Evolutionary conservation across 768 basidiomycete genomes (phyloP).

Genomic region (Boletus sensibilis): DNA sequence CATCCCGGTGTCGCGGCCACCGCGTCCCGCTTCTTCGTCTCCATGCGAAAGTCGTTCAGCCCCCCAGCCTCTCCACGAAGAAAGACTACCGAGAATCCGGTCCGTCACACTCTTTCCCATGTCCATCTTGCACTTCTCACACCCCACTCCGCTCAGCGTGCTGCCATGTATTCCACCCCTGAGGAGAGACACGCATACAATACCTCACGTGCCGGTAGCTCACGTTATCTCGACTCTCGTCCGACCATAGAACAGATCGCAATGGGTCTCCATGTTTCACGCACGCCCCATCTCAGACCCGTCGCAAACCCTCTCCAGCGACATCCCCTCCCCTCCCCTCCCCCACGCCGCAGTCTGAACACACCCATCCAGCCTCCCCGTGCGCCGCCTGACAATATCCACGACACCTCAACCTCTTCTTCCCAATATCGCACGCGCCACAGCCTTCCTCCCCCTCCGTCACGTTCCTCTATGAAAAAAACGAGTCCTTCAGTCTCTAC

Average conservation of each 20-base stretch:
- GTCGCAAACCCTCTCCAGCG: conserved; percentile 21
- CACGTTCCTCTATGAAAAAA: conserved; percentile 67
- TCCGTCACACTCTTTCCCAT: conserved; percentile 12
- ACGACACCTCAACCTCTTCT: conserved; percentile 21
- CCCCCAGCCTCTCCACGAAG: conserved; percentile 21
- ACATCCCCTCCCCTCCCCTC: conserved; percentile 17
- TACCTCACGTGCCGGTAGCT: conserved; percentile 35
- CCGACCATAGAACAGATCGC: conserved; percentile 77
- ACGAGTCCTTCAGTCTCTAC: conserved; percentile 30
- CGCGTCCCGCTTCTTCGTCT: conserved; percentile 31
- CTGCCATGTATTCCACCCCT: conserved; percentile 43
- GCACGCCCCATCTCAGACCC: conserved; percentile 68
- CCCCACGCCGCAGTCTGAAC: conserved; percentile 19
- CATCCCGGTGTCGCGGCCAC: conserved; percentile 16
- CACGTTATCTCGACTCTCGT: conserved; percentile 44
- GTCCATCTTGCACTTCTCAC: conserved; percentile 6
- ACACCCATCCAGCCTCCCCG: conserved; percentile 28
- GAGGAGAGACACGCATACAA: conserved; percentile 36
- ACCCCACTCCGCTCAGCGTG: conserved; percentile 20
- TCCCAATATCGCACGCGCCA: conserved; percentile 22
- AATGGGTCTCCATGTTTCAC: conserved; percentile 76
- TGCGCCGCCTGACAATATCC: conserved; percentile 23
- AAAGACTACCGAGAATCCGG: conserved; percentile 17
- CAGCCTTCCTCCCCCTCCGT: conserved; percentile 53
- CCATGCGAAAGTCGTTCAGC: conserved; percentile 32